Conservation (phyloP, 2,329 filamentous ascomycete genomes). For the Cladophialophora immunda region DNA sequence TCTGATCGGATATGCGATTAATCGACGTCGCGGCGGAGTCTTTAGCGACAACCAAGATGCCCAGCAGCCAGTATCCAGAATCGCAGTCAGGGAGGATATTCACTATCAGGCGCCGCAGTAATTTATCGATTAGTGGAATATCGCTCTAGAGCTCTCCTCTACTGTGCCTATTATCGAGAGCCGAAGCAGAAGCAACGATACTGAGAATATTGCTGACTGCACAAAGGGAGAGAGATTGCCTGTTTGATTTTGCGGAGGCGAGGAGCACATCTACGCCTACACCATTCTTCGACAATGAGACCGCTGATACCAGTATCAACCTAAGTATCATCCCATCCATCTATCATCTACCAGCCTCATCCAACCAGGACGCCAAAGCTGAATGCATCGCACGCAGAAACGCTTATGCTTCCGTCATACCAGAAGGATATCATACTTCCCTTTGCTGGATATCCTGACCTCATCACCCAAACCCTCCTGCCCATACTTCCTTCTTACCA, state of each 20-base stretch:
- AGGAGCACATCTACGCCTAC: background rate
- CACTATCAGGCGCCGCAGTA: background rate
- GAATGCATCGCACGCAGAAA: background rate
- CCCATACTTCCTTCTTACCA: conserved; percentile 69
- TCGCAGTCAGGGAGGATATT: background rate
- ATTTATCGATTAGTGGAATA: background rate
- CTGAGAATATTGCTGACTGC: background rate
- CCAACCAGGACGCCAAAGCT: background rate
- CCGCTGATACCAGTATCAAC: background rate
- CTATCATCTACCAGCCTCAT: background rate
- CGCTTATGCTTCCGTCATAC: background rate
- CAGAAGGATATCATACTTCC: conserved; percentile 68
- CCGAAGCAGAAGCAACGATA: background rate
- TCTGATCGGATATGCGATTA: background rate
- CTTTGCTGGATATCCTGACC: conserved; percentile 59
- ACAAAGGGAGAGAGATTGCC: background rate
- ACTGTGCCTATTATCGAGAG: background rate
- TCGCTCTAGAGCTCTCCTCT: background rate
- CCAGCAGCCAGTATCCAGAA: too few species aligned
- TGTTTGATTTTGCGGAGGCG: background rate
- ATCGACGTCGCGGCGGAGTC: too few species aligned
- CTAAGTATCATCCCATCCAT: background rate
- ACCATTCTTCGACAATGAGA: background rate
- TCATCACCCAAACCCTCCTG: conserved; percentile 55
- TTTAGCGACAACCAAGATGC: too few species aligned